Base-by-base conservation (phyloP, 208 protist species). In the Trypanosoma grayi region DNA sequence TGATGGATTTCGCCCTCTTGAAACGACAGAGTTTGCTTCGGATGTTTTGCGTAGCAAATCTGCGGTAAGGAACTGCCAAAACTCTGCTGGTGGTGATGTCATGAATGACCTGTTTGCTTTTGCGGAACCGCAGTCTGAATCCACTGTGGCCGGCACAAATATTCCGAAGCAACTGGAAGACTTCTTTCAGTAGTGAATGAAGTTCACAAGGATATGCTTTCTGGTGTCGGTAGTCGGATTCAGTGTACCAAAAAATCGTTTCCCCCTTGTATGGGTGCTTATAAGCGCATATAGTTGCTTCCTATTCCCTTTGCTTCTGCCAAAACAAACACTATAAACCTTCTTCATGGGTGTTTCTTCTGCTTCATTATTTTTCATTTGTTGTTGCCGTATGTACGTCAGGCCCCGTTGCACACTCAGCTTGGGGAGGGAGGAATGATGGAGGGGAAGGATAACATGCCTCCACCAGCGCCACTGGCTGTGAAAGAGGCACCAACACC, bases 51-150 rank as follows among this genome's bases (percentile, higher is more conserved):
- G n/a, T 27, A 25, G 14, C 16, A 9, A n/a, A 5, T 20, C 31
- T 31, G 44, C 10, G 11, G 4, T 16, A 52, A 0, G 13, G 28
- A 43, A 27, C 18, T 22, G 9, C 45, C 56, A 62, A 43, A 44
- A 16, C 22, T 50, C 22, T 50, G 40, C 36, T 45, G n/a, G 54
- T 46, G 57, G 66, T 22, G 63, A 50, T 54, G 63, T 72, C 3
- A 76, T 85, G 64, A 68, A 81, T 56, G 66, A 73, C 6, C 58
- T 85, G 27, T 85, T 85, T 53, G 60, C 66, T 25, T 67, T 70
- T 54, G 24, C 31, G 8, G 24, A 10, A 30, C 24, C 59, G n/a
- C 48, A 45, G 11, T 16, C 16, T 13, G 31, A 40, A 7, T 16
- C 51, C n/a, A 18, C 33, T 0, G 16, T 25, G 11, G 47, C 31